Conservation (phyloP, 768 basidiomycete species). For the Kwoniella bestiolae region DNA sequence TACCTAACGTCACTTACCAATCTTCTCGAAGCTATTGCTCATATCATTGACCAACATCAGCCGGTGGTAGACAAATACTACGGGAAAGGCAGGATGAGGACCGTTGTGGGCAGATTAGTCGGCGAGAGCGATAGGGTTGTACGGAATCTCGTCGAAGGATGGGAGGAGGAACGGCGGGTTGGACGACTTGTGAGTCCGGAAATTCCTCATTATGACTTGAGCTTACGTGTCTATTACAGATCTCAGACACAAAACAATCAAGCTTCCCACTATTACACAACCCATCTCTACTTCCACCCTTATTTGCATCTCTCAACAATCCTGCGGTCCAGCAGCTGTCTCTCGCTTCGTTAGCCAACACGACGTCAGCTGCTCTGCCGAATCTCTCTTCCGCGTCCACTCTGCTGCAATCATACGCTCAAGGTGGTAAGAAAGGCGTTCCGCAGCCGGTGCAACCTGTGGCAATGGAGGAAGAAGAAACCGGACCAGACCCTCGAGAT, state of each 20-base stretch:
- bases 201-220: neutral
- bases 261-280: conserved; percentile 48
- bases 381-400: conserved; percentile 49
- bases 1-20: conserved; percentile 87
- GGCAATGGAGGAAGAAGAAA: conserved; percentile 46
- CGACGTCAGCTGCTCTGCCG: conserved; percentile 45
- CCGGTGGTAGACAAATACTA: conserved; percentile 99
- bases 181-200: conserved; percentile 61
- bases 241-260: conserved; percentile 57
- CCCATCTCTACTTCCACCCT: conserved; percentile 44
- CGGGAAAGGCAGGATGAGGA: conserved; percentile 81
- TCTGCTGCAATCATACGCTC: conserved; percentile 52
- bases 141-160: conserved; percentile 72
- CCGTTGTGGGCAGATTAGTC: conserved; percentile 71
- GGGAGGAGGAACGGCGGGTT: conserved; percentile 88
- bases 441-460: conserved; percentile 19
- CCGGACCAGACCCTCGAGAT: conserved; percentile 78
- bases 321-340: conserved; percentile 35
- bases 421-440: conserved; percentile 36
- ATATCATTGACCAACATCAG: conserved; percentile 97
- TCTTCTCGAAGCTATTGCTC: conserved; percentile 90
- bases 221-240: conserved; percentile 41
- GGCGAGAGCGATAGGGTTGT: conserved; percentile 87
- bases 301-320: conserved; percentile 42
- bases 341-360: conserved; percentile 37